Evolutionary conservation across 306 rosid species (phyloP), one percentile per base, ranked within the genome.

Genomic region (Fragaria nilgerrensis): DNA sequence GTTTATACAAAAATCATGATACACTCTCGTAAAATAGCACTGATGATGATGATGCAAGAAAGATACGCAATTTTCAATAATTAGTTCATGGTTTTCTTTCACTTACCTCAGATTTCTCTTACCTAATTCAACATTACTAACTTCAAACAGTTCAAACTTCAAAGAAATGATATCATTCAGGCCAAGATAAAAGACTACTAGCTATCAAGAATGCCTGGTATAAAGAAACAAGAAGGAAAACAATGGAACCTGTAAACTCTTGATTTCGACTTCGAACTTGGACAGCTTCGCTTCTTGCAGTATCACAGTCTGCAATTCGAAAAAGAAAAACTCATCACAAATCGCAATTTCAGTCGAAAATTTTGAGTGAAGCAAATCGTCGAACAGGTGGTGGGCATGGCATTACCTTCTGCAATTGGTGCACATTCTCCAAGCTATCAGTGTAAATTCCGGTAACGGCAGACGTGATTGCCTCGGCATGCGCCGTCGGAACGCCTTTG

Each of bases 391-490:
- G 69, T 1, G 70, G 9, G 32, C 44, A 49, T 2, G 27, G 16
- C 3, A 20, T 44, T 23, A 85, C 91, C 87, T 72, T 82, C 48
- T 85, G 88, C 90, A 90, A 53, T 7, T 53, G 59, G 25, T 79
- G 76, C 4, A 84, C 84, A 73, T 81, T 90, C 53, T 87, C 89
- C 81, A 90, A 79, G 75, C 88, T 86, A 66, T 88, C 94, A 56
- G 86, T 86, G 3, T 86, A 61, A 72, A 88, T 90, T 74, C 77
- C 79, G 19, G 87, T 88, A 7, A 90, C 79, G 1, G 89, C 88
- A 22, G 85, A 76, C 19, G 90, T 88, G 56, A 90, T 88, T 0
- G 90, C 94, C 78, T 90, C 94, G 6, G 94, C 92, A 56, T 90
- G 94, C 72, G 79, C 81, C 12, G 92, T 73, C 9, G 92, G 92